These are phyloP conservation scores for Penicillium daleae DNA, from an alignment of 495 filamentous ascomycete genomes.

Conservation along the genomic window DNA sequence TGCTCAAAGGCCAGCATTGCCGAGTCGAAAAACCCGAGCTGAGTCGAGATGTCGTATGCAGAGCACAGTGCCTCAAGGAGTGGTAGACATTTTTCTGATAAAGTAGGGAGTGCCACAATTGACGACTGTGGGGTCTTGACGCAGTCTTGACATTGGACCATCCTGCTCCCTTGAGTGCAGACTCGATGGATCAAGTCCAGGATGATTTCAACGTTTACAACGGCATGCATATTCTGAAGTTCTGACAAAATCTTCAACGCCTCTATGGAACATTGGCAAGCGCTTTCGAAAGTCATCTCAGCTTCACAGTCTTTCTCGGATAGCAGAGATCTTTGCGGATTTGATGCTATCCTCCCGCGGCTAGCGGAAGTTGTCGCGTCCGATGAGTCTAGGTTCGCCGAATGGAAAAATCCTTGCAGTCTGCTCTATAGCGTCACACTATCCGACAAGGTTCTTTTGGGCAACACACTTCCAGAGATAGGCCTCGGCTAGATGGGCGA, in stretches of 20 bases:
- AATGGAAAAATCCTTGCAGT: background rate
- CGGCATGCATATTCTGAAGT: slow-evolving; percentile 32
- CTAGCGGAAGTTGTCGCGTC: background rate
- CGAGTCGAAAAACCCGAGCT: slow-evolving; percentile 31
- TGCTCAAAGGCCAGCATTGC: slow-evolving; percentile 30
- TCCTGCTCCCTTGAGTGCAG: slow-evolving; percentile 27
- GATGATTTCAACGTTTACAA: slow-evolving; percentile 35
- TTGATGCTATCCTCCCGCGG: background rate
- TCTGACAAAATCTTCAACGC: slow-evolving; percentile 32
- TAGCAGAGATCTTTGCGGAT: no score
- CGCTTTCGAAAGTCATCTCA: slow-evolving; percentile 19
- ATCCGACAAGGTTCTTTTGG: background rate
- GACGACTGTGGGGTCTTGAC: slow-evolving; percentile 25
- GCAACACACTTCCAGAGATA: background rate
- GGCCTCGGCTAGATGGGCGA: background rate
- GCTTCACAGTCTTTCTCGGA: background rate
- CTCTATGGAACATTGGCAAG: slow-evolving; percentile 32
- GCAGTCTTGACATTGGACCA: slow-evolving; percentile 35
- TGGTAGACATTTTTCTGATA: slow-evolving; percentile 34
- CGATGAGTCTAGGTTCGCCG: background rate
- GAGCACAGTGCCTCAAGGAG: slow-evolving; percentile 38
- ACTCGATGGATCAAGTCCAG: slow-evolving; percentile 34
- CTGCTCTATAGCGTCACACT: background rate
- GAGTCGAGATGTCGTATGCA: slow-evolving; percentile 34
- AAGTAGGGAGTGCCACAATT: slow-evolving; percentile 27